phyloP scores from a whole-genome alignment of 129 eudicot genomes.

The Apium graveolens region DNA sequence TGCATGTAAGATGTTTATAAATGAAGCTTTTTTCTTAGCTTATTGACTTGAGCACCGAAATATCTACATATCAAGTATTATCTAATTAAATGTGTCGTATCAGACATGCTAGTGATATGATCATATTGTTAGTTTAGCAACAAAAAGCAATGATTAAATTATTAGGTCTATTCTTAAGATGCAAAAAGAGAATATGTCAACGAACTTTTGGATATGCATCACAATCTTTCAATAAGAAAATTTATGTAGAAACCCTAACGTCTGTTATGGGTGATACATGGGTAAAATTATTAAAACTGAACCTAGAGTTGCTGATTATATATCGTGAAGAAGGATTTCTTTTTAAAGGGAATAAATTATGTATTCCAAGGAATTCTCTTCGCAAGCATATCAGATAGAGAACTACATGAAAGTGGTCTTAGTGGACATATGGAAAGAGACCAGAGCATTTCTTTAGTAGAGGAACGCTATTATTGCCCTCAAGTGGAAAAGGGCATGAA shows the following conservation, averaged over 20 bases:
- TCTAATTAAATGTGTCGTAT: not conserved
- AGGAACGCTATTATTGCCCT: too few species aligned
- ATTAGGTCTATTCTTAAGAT: not conserved
- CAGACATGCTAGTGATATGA: not conserved
- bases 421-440: too few species aligned
- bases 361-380: too few species aligned
- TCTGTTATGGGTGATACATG: constrained; percentile 5
- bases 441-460: too few species aligned
- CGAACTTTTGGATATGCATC: constrained; percentile 51
- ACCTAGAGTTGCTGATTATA: too few species aligned
- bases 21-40: constrained; percentile 19
- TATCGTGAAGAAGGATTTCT: too few species aligned
- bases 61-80: not conserved
- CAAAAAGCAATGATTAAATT: not conserved
- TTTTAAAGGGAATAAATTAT: too few species aligned
- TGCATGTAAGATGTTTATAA: constrained; percentile 4
- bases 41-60: constrained; percentile 13
- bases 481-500: too few species aligned
- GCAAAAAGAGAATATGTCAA: constrained; percentile 32
- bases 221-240: constrained; percentile 47
- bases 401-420: too few species aligned
- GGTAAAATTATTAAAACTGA: too few species aligned
- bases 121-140: not conserved
- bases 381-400: too few species aligned
- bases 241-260: constrained; percentile 34